Evolutionary conservation across 805 yeast species (phyloP), one percentile per base, ranked within the genome.

Genomic region (Candida khao-thaluensis): DNA sequence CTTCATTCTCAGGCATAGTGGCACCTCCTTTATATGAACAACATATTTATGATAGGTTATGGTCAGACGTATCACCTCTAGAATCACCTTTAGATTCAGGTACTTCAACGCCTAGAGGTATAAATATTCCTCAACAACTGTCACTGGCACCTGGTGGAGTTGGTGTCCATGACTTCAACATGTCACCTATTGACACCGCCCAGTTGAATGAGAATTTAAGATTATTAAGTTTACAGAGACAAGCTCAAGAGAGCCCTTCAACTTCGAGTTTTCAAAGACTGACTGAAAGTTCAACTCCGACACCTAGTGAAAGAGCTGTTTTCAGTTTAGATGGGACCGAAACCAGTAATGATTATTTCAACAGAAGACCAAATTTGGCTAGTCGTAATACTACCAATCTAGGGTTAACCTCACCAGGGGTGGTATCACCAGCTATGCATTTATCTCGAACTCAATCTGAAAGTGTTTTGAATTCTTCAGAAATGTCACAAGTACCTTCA

Each of bases 21-120:
- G 93, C 96, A 1, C 96, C 96, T 2, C 95, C 97, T 18, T 74
- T 82, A 41, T 89, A 89, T 57, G 89, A 79, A 43, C 78, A 74
- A 39, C 95, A 86, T 58, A 77, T 87, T 25, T 85, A 83, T 59
- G 97, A 89, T 60, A 68, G 85, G 40, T 60, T 89, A 16, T 88
- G 85, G 85, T 73, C 76, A 24, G 90, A 82, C 41, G 69, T 79
- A 7, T 65, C 78, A 4, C 80, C 78, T 4, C 45, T 59, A 5
- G 77, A 72, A 16, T 71, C 73, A 5, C 78, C 79, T 4, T 43
- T 55, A 10, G 47, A 48, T 16, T 72, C 78, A 0, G 77, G 77
- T 3, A 30, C 63, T 5, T 59, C 60, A 7, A 68, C 74, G 1
- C 71, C 74, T 18, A 63, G 46, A 31, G 33, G 24, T 4, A 16